Conservation (phyloP, 495 filamentous ascomycete species). For the Podospora tetraspora region DNA sequence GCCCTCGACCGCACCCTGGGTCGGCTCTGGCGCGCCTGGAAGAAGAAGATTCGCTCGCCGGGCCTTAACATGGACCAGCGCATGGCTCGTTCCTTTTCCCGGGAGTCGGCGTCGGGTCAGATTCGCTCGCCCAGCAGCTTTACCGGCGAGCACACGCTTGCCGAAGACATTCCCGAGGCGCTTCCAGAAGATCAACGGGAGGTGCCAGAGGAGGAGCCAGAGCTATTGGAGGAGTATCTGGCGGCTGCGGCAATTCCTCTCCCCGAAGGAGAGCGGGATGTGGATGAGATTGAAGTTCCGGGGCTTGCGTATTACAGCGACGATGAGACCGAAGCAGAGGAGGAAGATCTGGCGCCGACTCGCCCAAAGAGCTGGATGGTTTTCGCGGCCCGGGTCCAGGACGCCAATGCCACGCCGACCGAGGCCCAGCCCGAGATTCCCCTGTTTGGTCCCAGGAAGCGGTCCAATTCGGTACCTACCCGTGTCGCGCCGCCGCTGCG, state of each 20-base stretch:
- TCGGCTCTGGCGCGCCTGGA: slow-evolving; percentile 91
- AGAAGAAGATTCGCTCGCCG: slow-evolving; percentile 65
- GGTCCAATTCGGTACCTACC: slow-evolving; percentile 52
- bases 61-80: slow-evolving; percentile 28
- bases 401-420: slow-evolving; percentile 21
- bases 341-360: slow-evolving; percentile 18
- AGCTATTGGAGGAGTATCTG: slow-evolving; percentile 26
- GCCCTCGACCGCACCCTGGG: slow-evolving; percentile 84
- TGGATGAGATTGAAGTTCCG: slow-evolving; percentile 69
- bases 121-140: slow-evolving; percentile 37
- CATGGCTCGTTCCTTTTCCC: slow-evolving; percentile 36
- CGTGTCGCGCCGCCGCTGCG: slow-evolving; percentile 16
- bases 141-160: slow-evolving; percentile 24
- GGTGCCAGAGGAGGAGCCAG: slow-evolving; percentile 16
- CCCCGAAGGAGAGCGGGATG: slow-evolving; percentile 61
- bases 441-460: slow-evolving; percentile 38
- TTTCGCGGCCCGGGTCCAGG: slow-evolving; percentile 22
- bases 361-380: slow-evolving; percentile 62
- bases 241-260: slow-evolving; percentile 55
- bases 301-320: slow-evolving; percentile 56
- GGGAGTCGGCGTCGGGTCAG: slow-evolving; percentile 32
- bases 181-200: neutral
- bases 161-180: slow-evolving; percentile 19
- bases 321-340: slow-evolving; percentile 50
- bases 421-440: slow-evolving; percentile 28